Evolutionary conservation across 1,284 basidiomycete species (phyloP), one percentile per base, ranked within the genome.

Genomic region (Ganoderma lingzhi): DNA sequence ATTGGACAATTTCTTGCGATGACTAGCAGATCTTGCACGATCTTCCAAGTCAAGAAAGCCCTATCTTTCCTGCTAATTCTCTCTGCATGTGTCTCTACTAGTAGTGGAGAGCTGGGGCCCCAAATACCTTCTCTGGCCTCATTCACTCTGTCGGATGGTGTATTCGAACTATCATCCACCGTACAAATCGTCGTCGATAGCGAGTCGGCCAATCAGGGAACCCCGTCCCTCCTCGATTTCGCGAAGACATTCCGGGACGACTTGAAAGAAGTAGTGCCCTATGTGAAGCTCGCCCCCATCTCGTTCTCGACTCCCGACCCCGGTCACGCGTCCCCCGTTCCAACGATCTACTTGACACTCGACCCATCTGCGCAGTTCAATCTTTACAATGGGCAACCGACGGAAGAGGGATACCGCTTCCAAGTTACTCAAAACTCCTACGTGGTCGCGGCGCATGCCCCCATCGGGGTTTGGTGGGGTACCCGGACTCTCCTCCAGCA

Each of bases 381-480:
- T 8, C 71, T 80, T 17, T 80, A 79, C 62, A 81, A 81, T 32
- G 82, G 81, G 2, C 65, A 75, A 28, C 60, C 72, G 0, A 81
- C 81, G 0, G 74, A 75, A 5, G 82, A 84, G 71, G 82, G 81
- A 0, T 84, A 84, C 65, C 65, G 74, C 12, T 71, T 83, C 60
- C 70, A 75, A 14, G 75, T 82, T 39, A 70, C 73, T 9, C 45
- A 56, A 12, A 42, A 76, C 15, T 65, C 71, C 10, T 76, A 80
- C 23, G 73, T 71, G 28, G 76, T 84, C 61, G 74, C 71, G 12
- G 80, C 79, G 1, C 72, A 76, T 23, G 82, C 79, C 6, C 76
- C 82, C 6, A 74, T 81, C 8, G 82, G 82, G 15, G 78, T 74
- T 5, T 82, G 80, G 76, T 82, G 82, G 81, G 82, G 80, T 1